These are phyloP conservation scores for Periglandula ipomoeae DNA, from an alignment of 2,329 filamentous ascomycete genomes.

Conservation along the genomic window DNA sequence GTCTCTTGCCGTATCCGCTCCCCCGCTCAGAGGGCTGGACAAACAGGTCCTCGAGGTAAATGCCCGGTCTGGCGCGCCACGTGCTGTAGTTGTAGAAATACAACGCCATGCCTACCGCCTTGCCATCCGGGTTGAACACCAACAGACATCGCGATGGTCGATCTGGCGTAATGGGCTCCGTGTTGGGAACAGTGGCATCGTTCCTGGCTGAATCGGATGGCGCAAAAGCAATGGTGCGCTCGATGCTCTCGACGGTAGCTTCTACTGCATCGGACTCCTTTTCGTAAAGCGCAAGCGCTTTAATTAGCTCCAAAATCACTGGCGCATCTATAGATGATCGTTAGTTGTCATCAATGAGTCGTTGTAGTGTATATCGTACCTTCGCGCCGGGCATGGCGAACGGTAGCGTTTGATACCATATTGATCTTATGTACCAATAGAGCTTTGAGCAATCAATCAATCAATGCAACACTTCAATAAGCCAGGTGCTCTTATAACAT, in stretches of 20 bases:
- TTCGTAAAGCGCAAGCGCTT: slow-evolving; percentile 82
- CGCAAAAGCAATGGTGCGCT: slow-evolving; percentile 71
- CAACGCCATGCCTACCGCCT: slow-evolving; percentile 66
- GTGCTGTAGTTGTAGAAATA: slow-evolving; percentile 97
- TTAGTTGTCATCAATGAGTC: not conserved
- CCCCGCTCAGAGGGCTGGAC: slow-evolving; percentile 63
- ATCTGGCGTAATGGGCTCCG: slow-evolving; percentile 43
- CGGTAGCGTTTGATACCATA: slow-evolving; percentile 9
- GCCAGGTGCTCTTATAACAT: too few species aligned
- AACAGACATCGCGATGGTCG: slow-evolving; percentile 71
- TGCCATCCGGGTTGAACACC: slow-evolving; percentile 40
- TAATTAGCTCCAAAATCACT: slow-evolving; percentile 72
- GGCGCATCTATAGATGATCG: slow-evolving; percentile 68
- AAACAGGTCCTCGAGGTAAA: slow-evolving; percentile 92
- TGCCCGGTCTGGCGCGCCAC: slow-evolving; percentile 77
- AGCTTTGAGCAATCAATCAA: too few species aligned
- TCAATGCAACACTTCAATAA: too few species aligned
- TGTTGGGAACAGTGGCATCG: slow-evolving; percentile 27
- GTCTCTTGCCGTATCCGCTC: slow-evolving; percentile 67
- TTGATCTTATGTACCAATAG: too few species aligned
- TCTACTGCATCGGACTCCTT: slow-evolving; percentile 64
- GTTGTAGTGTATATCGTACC: slow-evolving; percentile 29
- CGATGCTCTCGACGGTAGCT: slow-evolving; percentile 67
- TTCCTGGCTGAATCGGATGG: slow-evolving; percentile 35
- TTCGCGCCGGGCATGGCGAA: slow-evolving; percentile 46